Conservation (phyloP, 2,329 filamentous ascomycete species). For the Colletotrichum sansevieriae region DNA sequence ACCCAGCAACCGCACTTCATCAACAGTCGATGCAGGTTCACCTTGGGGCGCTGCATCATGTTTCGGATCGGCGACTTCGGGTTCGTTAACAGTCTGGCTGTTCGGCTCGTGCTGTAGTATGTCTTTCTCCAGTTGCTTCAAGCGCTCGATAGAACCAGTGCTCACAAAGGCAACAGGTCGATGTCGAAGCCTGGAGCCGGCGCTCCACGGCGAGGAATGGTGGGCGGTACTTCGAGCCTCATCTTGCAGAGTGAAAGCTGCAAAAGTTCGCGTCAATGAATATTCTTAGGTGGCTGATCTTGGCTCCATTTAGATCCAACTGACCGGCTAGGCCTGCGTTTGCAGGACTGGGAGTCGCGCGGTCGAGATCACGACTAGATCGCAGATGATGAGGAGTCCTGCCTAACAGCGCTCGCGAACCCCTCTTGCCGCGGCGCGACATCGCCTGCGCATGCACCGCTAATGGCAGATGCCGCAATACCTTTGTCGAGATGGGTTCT, state of each 20-base stretch:
- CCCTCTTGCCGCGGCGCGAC: constrained; percentile 35
- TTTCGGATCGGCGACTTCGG: no score
- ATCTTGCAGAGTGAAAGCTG: constrained; percentile 44
- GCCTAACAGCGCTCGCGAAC: constrained; percentile 26
- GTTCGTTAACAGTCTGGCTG: not conserved
- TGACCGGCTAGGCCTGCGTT: constrained; percentile 17
- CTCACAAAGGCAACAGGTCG: constrained; percentile 67
- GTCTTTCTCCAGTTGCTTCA: constrained; percentile 55
- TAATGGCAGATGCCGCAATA: no score
- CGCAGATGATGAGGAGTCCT: constrained; percentile 21
- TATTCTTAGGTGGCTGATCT: not conserved
- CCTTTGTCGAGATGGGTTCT: not conserved
- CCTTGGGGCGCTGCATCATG: not conserved
- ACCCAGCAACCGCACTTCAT: not conserved
- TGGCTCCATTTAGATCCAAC: not conserved
- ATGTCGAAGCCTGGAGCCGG: constrained; percentile 58
- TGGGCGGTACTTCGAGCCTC: constrained; percentile 45
- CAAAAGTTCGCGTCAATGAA: not conserved
- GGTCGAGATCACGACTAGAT: constrained; percentile 8
- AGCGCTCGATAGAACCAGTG: constrained; percentile 64
- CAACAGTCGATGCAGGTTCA: not conserved
- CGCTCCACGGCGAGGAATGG: constrained; percentile 56
- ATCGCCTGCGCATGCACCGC: constrained; percentile 24
- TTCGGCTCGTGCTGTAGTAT: constrained; percentile 37
- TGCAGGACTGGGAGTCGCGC: not conserved